A percentile compares a stretch with the other conserved stretches of the same genome.
phyloP scores from a whole-genome alignment of 2,329 filamentous ascomycete species.

The Rhytidhysteron rufulum region DNA sequence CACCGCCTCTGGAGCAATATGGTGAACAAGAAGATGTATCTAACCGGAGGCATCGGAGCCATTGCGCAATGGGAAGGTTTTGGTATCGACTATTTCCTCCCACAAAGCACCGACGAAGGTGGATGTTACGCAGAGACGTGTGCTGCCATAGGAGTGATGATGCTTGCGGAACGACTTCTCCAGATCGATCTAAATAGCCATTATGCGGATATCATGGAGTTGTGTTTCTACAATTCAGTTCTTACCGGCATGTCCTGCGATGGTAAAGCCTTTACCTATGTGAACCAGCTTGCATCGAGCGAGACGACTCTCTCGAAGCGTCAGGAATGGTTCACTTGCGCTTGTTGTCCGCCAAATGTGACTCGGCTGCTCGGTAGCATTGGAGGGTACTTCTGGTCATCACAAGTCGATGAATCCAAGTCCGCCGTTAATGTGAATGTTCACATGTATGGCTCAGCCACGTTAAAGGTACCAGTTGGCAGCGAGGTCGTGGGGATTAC shows the following conservation, averaged over 20 bases:
- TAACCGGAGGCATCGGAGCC: constrained; percentile 59
- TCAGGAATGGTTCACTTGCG: constrained; percentile 56
- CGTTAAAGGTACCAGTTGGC: constrained; percentile 37
- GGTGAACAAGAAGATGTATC: constrained; percentile 59
- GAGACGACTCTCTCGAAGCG: constrained; percentile 48
- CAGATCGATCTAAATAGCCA: constrained; percentile 49
- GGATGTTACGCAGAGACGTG: constrained; percentile 62
- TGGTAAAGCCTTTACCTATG: constrained; percentile 58
- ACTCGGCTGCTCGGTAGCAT: constrained; percentile 53
- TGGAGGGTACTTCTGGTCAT: constrained; percentile 56
- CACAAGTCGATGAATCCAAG: constrained; percentile 18
- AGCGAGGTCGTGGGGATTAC: constrained; percentile 38
- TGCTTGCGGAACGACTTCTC: constrained; percentile 56
- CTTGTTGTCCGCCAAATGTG: constrained; percentile 60
- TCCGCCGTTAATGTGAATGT: constrained; percentile 45
- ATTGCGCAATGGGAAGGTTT: constrained; percentile 60
- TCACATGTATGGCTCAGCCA: constrained; percentile 54
- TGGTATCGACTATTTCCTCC: constrained; percentile 56
- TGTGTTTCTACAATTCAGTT: constrained; percentile 59
- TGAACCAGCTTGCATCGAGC: constrained; percentile 57
- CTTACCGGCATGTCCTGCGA: constrained; percentile 55
- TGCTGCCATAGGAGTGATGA: constrained; percentile 58
- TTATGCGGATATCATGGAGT: constrained; percentile 58
- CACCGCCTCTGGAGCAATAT: constrained; percentile 57
- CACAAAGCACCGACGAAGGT: constrained; percentile 57